These are phyloP conservation scores for Talaromyces ruber DNA, from an alignment of 495 filamentous ascomycete species.

Conservation along the genomic window DNA sequence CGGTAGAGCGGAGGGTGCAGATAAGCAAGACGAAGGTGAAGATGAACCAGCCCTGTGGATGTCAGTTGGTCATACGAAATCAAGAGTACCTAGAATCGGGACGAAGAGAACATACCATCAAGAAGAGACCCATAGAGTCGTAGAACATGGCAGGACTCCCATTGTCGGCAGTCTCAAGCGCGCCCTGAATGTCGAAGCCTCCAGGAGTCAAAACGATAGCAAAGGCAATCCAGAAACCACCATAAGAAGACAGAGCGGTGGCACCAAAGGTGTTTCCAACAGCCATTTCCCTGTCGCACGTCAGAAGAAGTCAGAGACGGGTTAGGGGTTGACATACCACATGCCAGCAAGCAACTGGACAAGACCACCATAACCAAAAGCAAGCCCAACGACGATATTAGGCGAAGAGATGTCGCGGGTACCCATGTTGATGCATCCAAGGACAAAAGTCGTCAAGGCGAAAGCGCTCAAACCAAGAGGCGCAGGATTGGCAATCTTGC, in stretches of 20 bases:
- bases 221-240: conserved; percentile 94
- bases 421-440: conserved; percentile 75
- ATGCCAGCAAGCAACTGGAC: conserved; percentile 92
- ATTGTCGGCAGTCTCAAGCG: conserved; percentile 10
- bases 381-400: conserved; percentile 62
- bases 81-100: no score
- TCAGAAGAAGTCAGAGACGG: conserved; percentile 1
- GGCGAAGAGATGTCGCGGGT: conserved; percentile 50
- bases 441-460: conserved; percentile 91
- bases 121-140: conserved; percentile 74
- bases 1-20: conserved; percentile 86
- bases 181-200: conserved; percentile 50
- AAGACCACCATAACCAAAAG: conserved; percentile 78
- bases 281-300: conserved; percentile 78
- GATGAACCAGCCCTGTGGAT: conserved; percentile 81
- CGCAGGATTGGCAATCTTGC: conserved; percentile 84
- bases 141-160: conserved; percentile 32
- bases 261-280: conserved; percentile 97
- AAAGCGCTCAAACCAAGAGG: conserved; percentile 84
- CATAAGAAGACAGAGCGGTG: conserved; percentile 91
- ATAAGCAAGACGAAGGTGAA: conserved; percentile 85
- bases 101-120: conserved; percentile 48
- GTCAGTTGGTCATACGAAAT: conserved; percentile 10
- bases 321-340: conserved; percentile 70
- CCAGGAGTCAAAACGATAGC: conserved; percentile 82